Evolutionary conservation across 2,329 filamentous ascomycete species (phyloP), one percentile per base, ranked within the genome.

Genomic region (Stagonosporopsis vannaccii): DNA sequence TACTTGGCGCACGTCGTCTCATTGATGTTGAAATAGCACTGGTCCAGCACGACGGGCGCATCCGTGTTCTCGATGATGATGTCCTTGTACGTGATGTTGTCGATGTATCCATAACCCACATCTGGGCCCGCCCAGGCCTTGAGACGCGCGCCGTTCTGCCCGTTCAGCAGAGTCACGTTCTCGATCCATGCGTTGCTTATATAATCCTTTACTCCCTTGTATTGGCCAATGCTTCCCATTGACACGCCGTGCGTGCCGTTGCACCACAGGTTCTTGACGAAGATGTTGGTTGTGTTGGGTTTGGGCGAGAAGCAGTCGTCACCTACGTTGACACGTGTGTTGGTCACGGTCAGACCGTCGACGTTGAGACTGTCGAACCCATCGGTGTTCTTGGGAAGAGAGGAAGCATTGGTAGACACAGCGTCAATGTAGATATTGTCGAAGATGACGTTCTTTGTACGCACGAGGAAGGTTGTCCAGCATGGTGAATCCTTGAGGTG

Each of bases 391-490:
- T 85, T 85, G 4, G 85, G 83, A 1, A 81, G 74, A 1, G 76
- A 72, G 37, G 78, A 75, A 41, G 66, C 72, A 52, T 81, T 82
- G 15, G 75, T 81, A n/a, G 83, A 85, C 17, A 78, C 75, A 0
- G 83, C 82, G 12, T 84, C 84, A 47, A 84, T 83, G 20, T 81
- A 78, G 6, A 87, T 78, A 53, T 85, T 77, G 35, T 82, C 80
- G 52, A 84, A 85, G 2, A 79, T 77, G 45, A 86, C 74, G 57
- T 85, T 82, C 67, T 85, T 78, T 62, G 80, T 85, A 28, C 81
- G 81, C 13, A 87, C 83, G 32, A 87, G 76, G 62, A 87, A 87
- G 66, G 85, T 88, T 2, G 82, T 86, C 85, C 85, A 87, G 75
- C 84, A 86, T 1, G 85, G 85, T 0, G 84, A 86, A 68, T 86